phyloP scores from a whole-genome alignment of 805 yeast genomes.

The Ogataea nitratoaversa region DNA sequence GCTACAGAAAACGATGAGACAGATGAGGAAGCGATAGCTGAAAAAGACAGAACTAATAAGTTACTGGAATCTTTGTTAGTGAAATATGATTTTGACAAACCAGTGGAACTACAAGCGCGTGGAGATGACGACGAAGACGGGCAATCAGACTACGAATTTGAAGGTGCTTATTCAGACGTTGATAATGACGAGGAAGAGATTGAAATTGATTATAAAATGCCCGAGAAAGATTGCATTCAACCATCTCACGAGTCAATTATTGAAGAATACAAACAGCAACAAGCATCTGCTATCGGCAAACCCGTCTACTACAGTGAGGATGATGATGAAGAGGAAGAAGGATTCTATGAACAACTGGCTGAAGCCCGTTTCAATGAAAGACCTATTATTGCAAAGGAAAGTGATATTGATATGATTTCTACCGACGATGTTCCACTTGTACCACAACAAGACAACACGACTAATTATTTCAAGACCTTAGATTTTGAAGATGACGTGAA shows the following conservation, averaged over 20 bases:
- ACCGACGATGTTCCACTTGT: no score
- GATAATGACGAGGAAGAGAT: slow-evolving; percentile 27
- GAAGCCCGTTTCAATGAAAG: slow-evolving; percentile 6
- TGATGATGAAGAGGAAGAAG: slow-evolving; percentile 24
- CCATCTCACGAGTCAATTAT: slow-evolving; percentile 19
- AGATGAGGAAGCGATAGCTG: slow-evolving; percentile 33
- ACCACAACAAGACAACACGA: no score
- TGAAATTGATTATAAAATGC: slow-evolving; percentile 21
- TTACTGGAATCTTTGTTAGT: slow-evolving; percentile 46
- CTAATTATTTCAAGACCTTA: neutral
- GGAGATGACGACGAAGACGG: slow-evolving; percentile 35
- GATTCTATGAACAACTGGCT: slow-evolving; percentile 14
- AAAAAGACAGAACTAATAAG: slow-evolving; percentile 38
- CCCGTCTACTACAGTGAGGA: slow-evolving; percentile 9
- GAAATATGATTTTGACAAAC: slow-evolving; percentile 49
- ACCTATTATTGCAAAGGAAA: slow-evolving; percentile 7
- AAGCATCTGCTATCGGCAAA: slow-evolving; percentile 1
- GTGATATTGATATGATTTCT: no score
- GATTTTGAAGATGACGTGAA: no score
- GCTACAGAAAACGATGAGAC: slow-evolving; percentile 19
- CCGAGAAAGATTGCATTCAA: slow-evolving; percentile 19
- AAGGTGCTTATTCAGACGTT: slow-evolving; percentile 28
- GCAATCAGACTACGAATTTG: slow-evolving; percentile 43
- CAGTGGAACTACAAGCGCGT: slow-evolving; percentile 33
- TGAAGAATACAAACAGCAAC: slow-evolving; percentile 22